Percentiles rank a stretch among this genome's conserved stretches.
Conservation (phyloP, 2,329 filamentous ascomycete species). For the Botryotinia globosa region DNA sequence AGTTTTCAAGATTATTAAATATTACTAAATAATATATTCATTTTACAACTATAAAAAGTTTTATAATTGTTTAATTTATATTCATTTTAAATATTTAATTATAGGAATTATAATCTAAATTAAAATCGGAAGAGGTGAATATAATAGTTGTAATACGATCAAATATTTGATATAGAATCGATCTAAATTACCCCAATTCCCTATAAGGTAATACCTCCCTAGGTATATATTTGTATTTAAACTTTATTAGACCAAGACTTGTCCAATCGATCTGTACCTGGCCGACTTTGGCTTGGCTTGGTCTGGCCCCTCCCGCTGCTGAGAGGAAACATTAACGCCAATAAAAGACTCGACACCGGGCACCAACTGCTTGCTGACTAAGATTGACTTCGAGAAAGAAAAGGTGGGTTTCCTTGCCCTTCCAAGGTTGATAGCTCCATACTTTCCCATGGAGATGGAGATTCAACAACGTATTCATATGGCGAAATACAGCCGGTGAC, state of each 20-base stretch:
- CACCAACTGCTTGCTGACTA: constrained; percentile 12
- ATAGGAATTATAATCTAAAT: no score
- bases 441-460: constrained; percentile 13
- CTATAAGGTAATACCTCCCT: no score
- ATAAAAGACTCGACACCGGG: background rate
- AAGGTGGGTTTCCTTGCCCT: constrained; percentile 11
- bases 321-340: background rate
- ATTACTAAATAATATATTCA: no score
- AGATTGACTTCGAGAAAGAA: background rate
- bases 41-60: no score
- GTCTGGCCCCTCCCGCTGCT: constrained; percentile 6
- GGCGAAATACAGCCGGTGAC: constrained; percentile 35
- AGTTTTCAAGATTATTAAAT: no score
- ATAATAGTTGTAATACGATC: no score
- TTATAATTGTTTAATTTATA: no score
- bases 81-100: no score
- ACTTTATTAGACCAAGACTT: background rate
- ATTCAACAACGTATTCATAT: constrained; percentile 26
- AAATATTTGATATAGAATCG: no score
- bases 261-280: background rate
- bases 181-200: no score
- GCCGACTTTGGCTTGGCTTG: background rate
- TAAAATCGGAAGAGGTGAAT: no score
- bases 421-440: constrained; percentile 17
- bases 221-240: background rate